These are phyloP conservation scores for Kwoniella sp. DNA, from an alignment of 768 basidiomycete genomes.

Conservation along the genomic window DNA sequence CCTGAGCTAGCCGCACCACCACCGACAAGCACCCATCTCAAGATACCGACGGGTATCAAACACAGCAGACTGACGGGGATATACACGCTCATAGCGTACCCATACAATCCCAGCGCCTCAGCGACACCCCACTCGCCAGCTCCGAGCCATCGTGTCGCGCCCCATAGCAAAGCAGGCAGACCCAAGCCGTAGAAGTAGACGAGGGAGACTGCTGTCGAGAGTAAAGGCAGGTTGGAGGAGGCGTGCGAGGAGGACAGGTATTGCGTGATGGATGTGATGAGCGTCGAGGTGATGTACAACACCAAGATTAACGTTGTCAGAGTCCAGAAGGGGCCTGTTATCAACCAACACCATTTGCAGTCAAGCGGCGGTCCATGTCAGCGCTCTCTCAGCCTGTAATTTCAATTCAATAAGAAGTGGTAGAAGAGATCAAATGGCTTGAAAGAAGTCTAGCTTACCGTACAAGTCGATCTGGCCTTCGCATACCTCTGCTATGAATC, in stretches of 20 bases:
- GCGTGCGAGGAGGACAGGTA: constrained; percentile 66
- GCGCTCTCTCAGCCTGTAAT: background rate
- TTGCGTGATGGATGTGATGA: constrained; percentile 82
- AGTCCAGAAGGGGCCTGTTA: constrained; percentile 96
- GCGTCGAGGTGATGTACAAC: constrained; percentile 89
- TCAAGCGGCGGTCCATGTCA: too few species aligned
- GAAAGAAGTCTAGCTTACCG: constrained; percentile 36
- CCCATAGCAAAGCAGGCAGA: constrained; percentile 81
- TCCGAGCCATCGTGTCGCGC: constrained; percentile 78
- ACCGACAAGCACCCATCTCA: constrained; percentile 79
- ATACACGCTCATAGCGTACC: constrained; percentile 57
- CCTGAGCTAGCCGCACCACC: constrained; percentile 78
- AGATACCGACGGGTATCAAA: constrained; percentile 77
- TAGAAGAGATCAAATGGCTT: background rate
- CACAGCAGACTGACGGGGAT: constrained; percentile 62
- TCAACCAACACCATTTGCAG: constrained; percentile 56
- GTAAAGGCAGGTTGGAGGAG: constrained; percentile 69
- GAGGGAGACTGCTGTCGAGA: constrained; percentile 77
- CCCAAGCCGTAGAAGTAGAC: constrained; percentile 81
- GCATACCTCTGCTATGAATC: constrained; percentile 52
- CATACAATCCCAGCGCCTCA: constrained; percentile 62
- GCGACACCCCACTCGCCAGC: constrained; percentile 87
- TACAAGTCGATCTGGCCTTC: constrained; percentile 55
- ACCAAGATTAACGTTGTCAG: constrained; percentile 91
- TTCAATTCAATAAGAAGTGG: too few species aligned